These are phyloP conservation scores for Arxiozyma slooffiae DNA, from an alignment of 1,139 yeast genomes.

Conservation along the genomic window DNA sequence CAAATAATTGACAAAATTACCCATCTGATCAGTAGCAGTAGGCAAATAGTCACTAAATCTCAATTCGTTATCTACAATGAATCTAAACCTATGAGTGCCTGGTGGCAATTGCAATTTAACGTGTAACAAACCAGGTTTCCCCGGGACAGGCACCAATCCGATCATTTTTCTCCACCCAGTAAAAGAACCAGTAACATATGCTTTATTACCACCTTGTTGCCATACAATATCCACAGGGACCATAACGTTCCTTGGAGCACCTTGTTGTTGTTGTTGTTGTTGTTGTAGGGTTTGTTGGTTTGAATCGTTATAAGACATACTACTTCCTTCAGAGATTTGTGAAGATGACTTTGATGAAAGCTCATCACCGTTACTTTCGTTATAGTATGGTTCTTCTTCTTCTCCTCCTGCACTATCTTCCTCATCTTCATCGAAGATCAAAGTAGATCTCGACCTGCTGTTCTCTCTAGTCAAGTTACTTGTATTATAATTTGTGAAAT, in stretches of 20 bases:
- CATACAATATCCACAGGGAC: conserved; percentile 78
- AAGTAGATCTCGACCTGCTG: conserved; percentile 14
- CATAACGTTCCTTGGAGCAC: conserved; percentile 11
- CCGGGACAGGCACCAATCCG: conserved; percentile 49
- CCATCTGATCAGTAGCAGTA: conserved; percentile 97
- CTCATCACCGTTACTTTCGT: conserved; percentile 11
- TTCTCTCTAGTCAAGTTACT: conserved; percentile 4
- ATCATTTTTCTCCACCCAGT: conserved; percentile 96
- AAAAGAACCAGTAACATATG: conserved; percentile 87
- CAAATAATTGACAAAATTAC: conserved; percentile 89
- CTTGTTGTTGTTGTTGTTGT: conserved; percentile 4
- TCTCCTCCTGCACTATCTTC: conserved; percentile 10
- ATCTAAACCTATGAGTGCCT: conserved; percentile 89
- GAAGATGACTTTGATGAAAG: conserved; percentile 11
- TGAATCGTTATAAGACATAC: neutral
- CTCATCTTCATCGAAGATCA: conserved; percentile 18
- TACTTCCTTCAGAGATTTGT: neutral
- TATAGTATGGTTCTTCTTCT: too few species aligned
- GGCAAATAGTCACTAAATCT: conserved; percentile 84
- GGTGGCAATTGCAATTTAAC: conserved; percentile 54
- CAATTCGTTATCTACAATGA: conserved; percentile 89
- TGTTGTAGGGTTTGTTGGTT: conserved; percentile 2
- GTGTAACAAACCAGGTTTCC: conserved; percentile 35
- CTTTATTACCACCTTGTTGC: conserved; percentile 91
- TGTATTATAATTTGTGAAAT: neutral